Evolutionary conservation across 257 asterid genomes (phyloP).

Genomic region (Solanum medicagineum): DNA sequence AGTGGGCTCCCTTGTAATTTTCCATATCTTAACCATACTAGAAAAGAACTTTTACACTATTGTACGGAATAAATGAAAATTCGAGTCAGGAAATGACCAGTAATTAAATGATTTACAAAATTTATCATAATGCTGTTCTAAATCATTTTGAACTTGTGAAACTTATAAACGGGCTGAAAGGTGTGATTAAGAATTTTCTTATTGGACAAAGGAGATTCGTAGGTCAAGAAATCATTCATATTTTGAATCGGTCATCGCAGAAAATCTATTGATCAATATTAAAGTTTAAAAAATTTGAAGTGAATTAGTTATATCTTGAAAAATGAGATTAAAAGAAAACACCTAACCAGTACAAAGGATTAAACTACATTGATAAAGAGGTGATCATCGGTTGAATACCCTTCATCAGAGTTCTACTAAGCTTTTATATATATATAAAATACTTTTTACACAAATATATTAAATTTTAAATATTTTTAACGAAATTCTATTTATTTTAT

Average conservation of each 20-base stretch:
- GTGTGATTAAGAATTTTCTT: background rate
- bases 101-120: background rate
- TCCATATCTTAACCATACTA: background rate
- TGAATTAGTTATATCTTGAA: background rate
- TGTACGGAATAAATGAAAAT: background rate
- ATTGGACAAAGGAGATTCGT: background rate
- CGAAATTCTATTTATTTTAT: background rate
- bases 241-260: background rate
- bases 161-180: background rate
- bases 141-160: background rate
- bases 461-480: background rate
- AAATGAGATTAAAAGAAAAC: background rate
- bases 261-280: background rate
- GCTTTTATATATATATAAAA: background rate
- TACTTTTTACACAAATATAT: background rate
- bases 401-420: background rate
- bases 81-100: background rate
- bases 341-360: too few relatives aligned
- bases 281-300: background rate
- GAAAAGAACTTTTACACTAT: background rate
- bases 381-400: background rate
- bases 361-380: background rate
- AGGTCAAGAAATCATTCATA: background rate
- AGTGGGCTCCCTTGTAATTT: constrained; percentile 46
- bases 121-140: background rate